Percentiles rank a stretch among this genome's conserved stretches.
phyloP scores from a whole-genome alignment of 768 basidiomycete species.

The Agaricus subrufescens region DNA sequence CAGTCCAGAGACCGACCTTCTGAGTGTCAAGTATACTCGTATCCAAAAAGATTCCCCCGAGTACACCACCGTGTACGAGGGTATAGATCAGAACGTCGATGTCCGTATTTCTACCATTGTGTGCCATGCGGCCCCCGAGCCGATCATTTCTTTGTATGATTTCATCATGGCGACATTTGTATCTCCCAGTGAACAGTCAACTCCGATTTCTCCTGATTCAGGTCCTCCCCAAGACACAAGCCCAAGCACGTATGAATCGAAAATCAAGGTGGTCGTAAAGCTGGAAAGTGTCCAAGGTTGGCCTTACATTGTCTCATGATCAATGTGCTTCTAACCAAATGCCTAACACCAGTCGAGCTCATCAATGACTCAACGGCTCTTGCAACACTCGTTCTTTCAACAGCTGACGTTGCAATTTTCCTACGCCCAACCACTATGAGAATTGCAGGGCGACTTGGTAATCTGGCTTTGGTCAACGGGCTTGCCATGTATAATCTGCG shows the following conservation, averaged over 20 bases:
- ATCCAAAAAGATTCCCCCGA: conserved; percentile 86
- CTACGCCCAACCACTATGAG: conserved; percentile 69
- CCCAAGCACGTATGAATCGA: conserved; percentile 20
- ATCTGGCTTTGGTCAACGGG: conserved; percentile 77
- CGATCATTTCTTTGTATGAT: conserved; percentile 87
- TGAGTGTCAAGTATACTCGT: conserved; percentile 73
- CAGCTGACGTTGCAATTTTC: conserved; percentile 80
- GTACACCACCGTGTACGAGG: conserved; percentile 72
- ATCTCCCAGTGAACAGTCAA: conserved; percentile 22
- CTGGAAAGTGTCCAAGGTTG: conserved; percentile 80
- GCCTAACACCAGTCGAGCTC: conserved; percentile 55
- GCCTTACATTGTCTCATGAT: conserved; percentile 12
- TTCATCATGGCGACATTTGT: conserved; percentile 98
- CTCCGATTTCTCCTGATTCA: neutral
- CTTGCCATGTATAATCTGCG: conserved; percentile 44
- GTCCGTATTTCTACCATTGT: conserved; percentile 88
- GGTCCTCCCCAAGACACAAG: neutral
- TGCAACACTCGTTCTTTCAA: conserved; percentile 86
- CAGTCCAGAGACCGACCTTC: conserved; percentile 54
- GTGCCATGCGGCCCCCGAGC: conserved; percentile 84
- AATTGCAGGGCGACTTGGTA: conserved; percentile 79
- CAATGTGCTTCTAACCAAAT: neutral
- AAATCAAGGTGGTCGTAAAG: conserved; percentile 78
- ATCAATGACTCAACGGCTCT: conserved; percentile 66
- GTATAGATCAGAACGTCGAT: conserved; percentile 85